These are phyloP conservation scores for Tricholomella constricta DNA, from an alignment of 768 basidiomycete genomes.

Conservation along the genomic window DNA sequence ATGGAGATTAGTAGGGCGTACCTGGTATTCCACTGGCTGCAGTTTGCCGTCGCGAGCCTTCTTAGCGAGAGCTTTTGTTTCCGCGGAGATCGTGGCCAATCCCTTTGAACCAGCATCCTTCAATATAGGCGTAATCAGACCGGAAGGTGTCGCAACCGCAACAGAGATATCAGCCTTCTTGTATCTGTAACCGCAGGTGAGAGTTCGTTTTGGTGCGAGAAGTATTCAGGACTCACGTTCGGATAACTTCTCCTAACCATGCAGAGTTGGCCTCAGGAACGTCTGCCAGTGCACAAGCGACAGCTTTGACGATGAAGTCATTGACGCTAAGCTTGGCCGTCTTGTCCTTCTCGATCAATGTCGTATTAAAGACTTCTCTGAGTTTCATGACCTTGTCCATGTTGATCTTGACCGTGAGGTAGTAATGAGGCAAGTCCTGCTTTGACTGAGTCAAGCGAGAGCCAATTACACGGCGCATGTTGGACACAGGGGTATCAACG, in stretches of 20 bases:
- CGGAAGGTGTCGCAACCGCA: slow-evolving; percentile 94
- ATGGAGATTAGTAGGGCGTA: slow-evolving; percentile 23
- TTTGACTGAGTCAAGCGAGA: slow-evolving; percentile 89
- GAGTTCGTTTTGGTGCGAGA: neutral
- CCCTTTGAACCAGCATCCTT: slow-evolving; percentile 94
- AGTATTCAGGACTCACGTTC: slow-evolving; percentile 79
- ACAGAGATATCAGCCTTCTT: slow-evolving; percentile 97
- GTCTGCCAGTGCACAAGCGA: slow-evolving; percentile 86
- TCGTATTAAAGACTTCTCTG: slow-evolving; percentile 93
- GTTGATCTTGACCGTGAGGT: slow-evolving; percentile 90
- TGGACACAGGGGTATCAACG: slow-evolving; percentile 86
- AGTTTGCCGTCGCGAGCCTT: slow-evolving; percentile 98
- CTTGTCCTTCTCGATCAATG: slow-evolving; percentile 85
- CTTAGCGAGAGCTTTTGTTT: slow-evolving; percentile 90
- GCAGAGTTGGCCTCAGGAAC: slow-evolving; percentile 98
- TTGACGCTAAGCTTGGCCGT: slow-evolving; percentile 93
- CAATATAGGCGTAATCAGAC: slow-evolving; percentile 96
- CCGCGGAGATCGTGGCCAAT: slow-evolving; percentile 87
- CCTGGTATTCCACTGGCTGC: slow-evolving; percentile 95
- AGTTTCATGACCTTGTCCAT: slow-evolving; percentile 97
- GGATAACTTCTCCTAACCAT: slow-evolving; percentile 94
- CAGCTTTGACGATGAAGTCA: slow-evolving; percentile 97
- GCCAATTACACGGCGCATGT: slow-evolving; percentile 95
- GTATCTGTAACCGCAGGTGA: slow-evolving; percentile 54
- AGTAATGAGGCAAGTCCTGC: slow-evolving; percentile 95